Base-by-base conservation (phyloP, 805 yeast genomes). In the Clavispora fructus region DNA sequence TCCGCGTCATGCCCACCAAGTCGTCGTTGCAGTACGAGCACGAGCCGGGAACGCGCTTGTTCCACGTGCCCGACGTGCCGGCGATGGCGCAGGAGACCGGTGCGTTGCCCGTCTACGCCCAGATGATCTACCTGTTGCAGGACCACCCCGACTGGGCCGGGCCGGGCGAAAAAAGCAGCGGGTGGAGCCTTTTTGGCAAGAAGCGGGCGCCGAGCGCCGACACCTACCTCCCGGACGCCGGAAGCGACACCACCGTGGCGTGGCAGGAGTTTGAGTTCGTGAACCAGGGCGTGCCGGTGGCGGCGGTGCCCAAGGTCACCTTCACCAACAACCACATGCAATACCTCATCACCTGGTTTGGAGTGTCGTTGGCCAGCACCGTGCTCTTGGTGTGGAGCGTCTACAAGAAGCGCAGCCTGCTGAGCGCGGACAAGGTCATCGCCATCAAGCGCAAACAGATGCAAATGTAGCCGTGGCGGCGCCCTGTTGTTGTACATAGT, bases 271-370 rank as follows among this genome's bases (percentile, higher is more conserved):
- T 69, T 48, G 75, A 87, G 63, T 82, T 86, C 58, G 68, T 81
- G 45, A 78, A 75, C 47, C 84, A 87, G 6, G 99, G 99, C 44
- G 92, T 92, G 7, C 99, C 99, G 10, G 63, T 94, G 10, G 99
- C 96, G 1, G 82, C 85, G 45, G 67, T 73, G 8, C 91, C 97
- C n/a, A 80, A 80, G 55, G 79, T 92, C 30, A 91, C 83, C 54
- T 77, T 88, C 60, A 82, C 85, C 50, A 94, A 94, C 63, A 89
- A 90, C 60, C 99, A 94, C 61, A 67, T 91, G 63, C 96, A 92
- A 63, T 94, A 94, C 63, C 69, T 94, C 59, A 80, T 89, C 17
- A 94, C 99, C 0, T 94, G 99, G 99, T 92, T 87, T 63, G 96
- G 97, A 0, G 76, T 92, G 38, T 81, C 90, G 1, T 57, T 86